These are phyloP conservation scores for Boletus subcaerulescens DNA, from an alignment of 768 basidiomycete species.

Conservation along the genomic window DNA sequence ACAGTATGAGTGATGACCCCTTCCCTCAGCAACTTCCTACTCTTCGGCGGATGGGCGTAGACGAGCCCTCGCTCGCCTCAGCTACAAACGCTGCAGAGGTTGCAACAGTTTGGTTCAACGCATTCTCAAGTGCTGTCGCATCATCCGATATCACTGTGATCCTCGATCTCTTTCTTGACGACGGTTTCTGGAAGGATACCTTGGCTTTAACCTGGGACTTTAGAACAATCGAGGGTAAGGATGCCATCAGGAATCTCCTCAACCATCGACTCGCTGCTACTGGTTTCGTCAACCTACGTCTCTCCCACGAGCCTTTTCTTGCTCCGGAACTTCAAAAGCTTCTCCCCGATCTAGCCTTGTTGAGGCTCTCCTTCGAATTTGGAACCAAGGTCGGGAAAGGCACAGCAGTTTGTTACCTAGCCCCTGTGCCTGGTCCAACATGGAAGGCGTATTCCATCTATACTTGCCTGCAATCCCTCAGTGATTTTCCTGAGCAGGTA, in stretches of 20 bases:
- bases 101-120: constrained; percentile 25
- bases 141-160: constrained; percentile 15
- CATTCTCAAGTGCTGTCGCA: constrained; percentile 22
- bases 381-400: constrained; percentile 47
- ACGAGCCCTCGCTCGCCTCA: constrained; percentile 19
- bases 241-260: constrained; percentile 39
- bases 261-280: constrained; percentile 31
- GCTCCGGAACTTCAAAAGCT: constrained; percentile 35
- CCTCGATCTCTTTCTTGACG: constrained; percentile 28
- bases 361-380: constrained; percentile 56
- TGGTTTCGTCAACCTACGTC: constrained; percentile 10
- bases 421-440: constrained; percentile 38
- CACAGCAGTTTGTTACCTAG: constrained; percentile 52
- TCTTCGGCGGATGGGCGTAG: constrained; percentile 25
- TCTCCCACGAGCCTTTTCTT: constrained; percentile 21
- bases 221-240: constrained; percentile 43
- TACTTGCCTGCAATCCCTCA: constrained; percentile 59
- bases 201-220: constrained; percentile 56
- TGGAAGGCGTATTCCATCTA: constrained; percentile 65
- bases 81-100: constrained; percentile 19
- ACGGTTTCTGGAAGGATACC: constrained; percentile 50
- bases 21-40: constrained; percentile 30
- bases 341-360: constrained; percentile 56
- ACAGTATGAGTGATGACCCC: constrained; percentile 17
- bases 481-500: constrained; percentile 52